phyloP scores from a whole-genome alignment of 192 early-diverging fungal genomes.

The Coemansia brasiliensis region DNA sequence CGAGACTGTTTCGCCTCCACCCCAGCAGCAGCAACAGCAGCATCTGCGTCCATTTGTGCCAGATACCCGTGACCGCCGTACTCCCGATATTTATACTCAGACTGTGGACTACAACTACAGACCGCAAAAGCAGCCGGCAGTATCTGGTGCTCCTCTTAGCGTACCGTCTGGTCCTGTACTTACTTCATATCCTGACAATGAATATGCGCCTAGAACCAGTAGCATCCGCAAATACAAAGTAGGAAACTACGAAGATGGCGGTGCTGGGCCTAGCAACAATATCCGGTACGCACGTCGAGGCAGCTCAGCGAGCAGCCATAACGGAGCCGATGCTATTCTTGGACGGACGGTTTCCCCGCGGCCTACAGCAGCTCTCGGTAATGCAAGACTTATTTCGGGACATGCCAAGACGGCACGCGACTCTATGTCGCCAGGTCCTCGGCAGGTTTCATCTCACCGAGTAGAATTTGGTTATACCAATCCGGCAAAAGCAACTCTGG shows the following conservation, averaged over 20 bases:
- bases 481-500: slow-evolving; percentile 17
- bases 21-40: slow-evolving; percentile 4
- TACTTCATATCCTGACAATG: slow-evolving; percentile 13
- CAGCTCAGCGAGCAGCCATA: slow-evolving; percentile 14
- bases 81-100: slow-evolving; percentile 21
- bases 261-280: slow-evolving; percentile 9
- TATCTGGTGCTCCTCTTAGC: slow-evolving; percentile 1
- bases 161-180: slow-evolving; percentile 11
- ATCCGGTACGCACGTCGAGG: slow-evolving; percentile 6
- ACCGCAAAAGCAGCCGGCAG: slow-evolving; percentile 11
- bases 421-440: slow-evolving; percentile 18
- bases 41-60: slow-evolving; percentile 44
- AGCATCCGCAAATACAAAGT: slow-evolving; percentile 18
- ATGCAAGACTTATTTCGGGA: slow-evolving; percentile 11
- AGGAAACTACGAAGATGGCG: slow-evolving; percentile 22
- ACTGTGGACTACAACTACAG: slow-evolving; percentile 21
- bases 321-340: not conserved
- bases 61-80: slow-evolving; percentile 35
- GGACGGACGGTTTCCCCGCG: slow-evolving; percentile 10
- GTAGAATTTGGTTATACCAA: slow-evolving; percentile 42
- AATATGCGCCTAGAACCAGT: slow-evolving; percentile 10
- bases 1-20: not conserved
- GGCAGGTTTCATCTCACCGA: slow-evolving; percentile 22
- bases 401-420: slow-evolving; percentile 12
- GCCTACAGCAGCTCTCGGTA: not conserved